Percentiles rank a stretch among this genome's conserved stretches.
These are phyloP conservation scores for Purshia tridentata DNA, from an alignment of 306 rosid species.

Conservation along the genomic window DNA sequence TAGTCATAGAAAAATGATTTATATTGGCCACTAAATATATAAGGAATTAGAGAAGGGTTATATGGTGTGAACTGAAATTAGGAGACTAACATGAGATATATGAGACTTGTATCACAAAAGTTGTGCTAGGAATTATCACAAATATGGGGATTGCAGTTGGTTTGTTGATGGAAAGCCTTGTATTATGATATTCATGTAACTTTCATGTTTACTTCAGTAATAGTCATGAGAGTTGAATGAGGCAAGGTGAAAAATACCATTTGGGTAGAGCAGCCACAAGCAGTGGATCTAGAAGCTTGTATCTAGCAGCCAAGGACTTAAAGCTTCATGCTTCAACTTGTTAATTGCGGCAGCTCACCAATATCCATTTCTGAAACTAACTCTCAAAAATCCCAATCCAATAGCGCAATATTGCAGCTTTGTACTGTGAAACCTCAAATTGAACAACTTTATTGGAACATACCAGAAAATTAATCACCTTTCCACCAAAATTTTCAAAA, in stretches of 20 bases:
- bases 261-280: conserved; percentile 23
- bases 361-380: no score
- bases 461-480: conserved; percentile 5
- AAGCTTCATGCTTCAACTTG: conserved; percentile 18
- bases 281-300: conserved; percentile 18
- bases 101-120: conserved; percentile 22
- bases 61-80: conserved; percentile 24
- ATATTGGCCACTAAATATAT: conserved; percentile 5
- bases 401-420: conserved; percentile 16
- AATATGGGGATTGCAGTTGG: conserved; percentile 1
- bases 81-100: conserved; percentile 14
- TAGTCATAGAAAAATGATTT: conserved; percentile 33
- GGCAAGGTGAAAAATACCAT: conserved; percentile 31
- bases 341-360: background rate
- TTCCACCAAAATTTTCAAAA: conserved; percentile 19
- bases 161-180: conserved; percentile 5
- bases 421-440: conserved; percentile 14
- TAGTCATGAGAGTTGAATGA: conserved; percentile 18
- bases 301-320: conserved; percentile 6
- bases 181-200: background rate
- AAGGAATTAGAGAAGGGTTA: background rate
- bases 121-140: conserved; percentile 20
- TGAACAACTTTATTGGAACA: conserved; percentile 22
- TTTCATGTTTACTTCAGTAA: conserved; percentile 11
- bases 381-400: background rate